A percentile compares a stretch with the other conserved stretches of the same genome.
phyloP scores from a whole-genome alignment of 768 basidiomycete species.

The Rubroboletus satanas region DNA sequence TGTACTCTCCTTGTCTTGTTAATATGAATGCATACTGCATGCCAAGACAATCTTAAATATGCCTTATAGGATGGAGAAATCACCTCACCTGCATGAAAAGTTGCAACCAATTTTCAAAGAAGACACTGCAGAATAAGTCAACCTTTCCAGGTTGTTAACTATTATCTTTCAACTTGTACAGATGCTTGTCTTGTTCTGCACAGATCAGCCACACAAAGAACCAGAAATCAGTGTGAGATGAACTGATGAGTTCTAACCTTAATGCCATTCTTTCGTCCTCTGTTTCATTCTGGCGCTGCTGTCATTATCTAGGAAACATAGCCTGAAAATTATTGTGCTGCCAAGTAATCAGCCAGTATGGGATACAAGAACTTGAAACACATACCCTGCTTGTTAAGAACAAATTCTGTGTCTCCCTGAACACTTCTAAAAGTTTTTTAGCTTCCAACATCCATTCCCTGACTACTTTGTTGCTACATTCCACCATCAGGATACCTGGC shows the following conservation, averaged over 20 bases:
- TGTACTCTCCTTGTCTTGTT: slow-evolving; percentile 58
- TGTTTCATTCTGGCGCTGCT: slow-evolving; percentile 10
- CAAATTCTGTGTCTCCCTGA: slow-evolving; percentile 79
- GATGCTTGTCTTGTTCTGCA: slow-evolving; percentile 31
- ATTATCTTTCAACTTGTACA: slow-evolving; percentile 46
- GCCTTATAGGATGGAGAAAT: neutral
- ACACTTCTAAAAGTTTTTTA: slow-evolving; percentile 82
- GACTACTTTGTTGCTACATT: slow-evolving; percentile 47
- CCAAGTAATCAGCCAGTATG: slow-evolving; percentile 5
- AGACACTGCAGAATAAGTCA: slow-evolving; percentile 73
- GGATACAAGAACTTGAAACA: slow-evolving; percentile 21
- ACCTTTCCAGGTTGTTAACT: slow-evolving; percentile 42
- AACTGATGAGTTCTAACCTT: slow-evolving; percentile 64
- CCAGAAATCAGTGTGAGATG: neutral
- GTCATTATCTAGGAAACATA: slow-evolving; percentile 17
- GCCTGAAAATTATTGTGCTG: slow-evolving; percentile 18
- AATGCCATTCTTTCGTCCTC: slow-evolving; percentile 43
- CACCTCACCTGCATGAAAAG: slow-evolving; percentile 73
- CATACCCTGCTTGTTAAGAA: slow-evolving; percentile 77
- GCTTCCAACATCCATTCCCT: slow-evolving; percentile 80
- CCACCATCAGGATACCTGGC: slow-evolving; percentile 45
- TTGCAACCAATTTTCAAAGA: slow-evolving; percentile 79
- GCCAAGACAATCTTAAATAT: slow-evolving; percentile 4
- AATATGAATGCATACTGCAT: slow-evolving; percentile 71
- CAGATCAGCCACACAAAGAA: neutral